A percentile compares a stretch with the other conserved stretches of the same genome.
Conservation (phyloP, 768 basidiomycete species). For the Hypholoma fasciculare region DNA sequence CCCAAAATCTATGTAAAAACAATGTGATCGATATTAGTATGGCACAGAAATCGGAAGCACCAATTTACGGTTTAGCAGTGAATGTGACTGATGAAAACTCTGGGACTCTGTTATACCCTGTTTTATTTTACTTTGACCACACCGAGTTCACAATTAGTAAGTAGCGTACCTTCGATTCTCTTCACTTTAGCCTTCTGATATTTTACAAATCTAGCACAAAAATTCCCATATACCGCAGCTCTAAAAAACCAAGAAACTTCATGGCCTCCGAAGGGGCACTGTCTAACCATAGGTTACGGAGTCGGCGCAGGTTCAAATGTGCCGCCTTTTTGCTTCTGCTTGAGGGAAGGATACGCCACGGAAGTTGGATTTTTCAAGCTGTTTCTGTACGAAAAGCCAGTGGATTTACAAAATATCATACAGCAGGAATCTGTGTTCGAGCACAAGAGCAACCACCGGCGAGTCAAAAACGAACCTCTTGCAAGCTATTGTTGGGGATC, state of each 20-base stretch:
- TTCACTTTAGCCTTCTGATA: not conserved
- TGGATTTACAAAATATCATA: not conserved
- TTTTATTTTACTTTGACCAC: not conserved
- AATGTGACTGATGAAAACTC: not conserved
- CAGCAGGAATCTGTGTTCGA: not conserved
- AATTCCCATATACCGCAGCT: not conserved
- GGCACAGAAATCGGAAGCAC: not conserved
- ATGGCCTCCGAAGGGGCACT: not conserved
- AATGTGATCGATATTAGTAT: not conserved
- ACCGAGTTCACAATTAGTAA: not conserved
- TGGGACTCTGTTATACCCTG: not conserved
- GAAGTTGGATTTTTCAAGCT: slow-evolving; percentile 2
- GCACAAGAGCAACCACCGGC: no score
- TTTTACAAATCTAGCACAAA: not conserved
- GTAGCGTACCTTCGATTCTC: not conserved
- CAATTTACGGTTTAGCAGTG: not conserved
- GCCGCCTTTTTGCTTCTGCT: not conserved
- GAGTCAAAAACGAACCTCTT: no score
- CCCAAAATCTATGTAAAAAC: not conserved
- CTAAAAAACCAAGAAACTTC: not conserved
- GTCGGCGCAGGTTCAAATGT: not conserved
- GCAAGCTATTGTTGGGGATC: no score
- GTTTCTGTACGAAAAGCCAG: not conserved
- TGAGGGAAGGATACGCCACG: not conserved
- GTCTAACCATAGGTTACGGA: not conserved